Conservation (phyloP, 2,329 filamentous ascomycete species). For the Colletotrichum sp. region DNA sequence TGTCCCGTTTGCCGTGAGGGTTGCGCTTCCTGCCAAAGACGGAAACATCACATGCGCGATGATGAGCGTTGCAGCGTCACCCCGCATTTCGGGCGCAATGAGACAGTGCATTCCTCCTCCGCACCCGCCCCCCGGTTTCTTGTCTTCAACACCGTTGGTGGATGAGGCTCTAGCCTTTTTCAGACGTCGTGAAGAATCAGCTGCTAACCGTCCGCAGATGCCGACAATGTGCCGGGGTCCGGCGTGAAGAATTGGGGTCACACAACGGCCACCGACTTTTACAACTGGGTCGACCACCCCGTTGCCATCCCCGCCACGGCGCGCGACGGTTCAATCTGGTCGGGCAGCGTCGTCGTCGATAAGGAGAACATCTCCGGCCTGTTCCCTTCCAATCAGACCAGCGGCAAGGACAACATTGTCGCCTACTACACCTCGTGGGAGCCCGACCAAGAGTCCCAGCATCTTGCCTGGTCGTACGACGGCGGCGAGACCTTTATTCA, state of each 20-base stretch:
- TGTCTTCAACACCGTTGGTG: not conserved
- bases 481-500: constrained; percentile 66
- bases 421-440: constrained; percentile 47
- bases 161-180: not conserved
- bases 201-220: not conserved
- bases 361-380: constrained; percentile 70
- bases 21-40: constrained; percentile 4
- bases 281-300: constrained; percentile 68
- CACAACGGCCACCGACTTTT: constrained; percentile 65
- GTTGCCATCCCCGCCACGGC: constrained; percentile 61
- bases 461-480: constrained; percentile 66
- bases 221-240: constrained; percentile 53
- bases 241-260: constrained; percentile 67
- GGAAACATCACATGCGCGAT: constrained; percentile 17
- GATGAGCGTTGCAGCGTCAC: constrained; percentile 13
- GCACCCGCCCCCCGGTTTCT: not conserved
- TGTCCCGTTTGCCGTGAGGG: constrained; percentile 6
- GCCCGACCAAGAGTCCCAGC: constrained; percentile 55
- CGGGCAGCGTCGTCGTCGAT: constrained; percentile 64
- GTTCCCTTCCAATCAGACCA: constrained; percentile 60
- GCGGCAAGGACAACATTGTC: constrained; percentile 55
- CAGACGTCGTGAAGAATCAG: not conserved
- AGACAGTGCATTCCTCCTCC: not conserved
- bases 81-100: constrained; percentile 9
- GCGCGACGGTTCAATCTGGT: constrained; percentile 50